Conservation (phyloP, 2,329 filamentous ascomycete species). For the Tolypocladium album region DNA sequence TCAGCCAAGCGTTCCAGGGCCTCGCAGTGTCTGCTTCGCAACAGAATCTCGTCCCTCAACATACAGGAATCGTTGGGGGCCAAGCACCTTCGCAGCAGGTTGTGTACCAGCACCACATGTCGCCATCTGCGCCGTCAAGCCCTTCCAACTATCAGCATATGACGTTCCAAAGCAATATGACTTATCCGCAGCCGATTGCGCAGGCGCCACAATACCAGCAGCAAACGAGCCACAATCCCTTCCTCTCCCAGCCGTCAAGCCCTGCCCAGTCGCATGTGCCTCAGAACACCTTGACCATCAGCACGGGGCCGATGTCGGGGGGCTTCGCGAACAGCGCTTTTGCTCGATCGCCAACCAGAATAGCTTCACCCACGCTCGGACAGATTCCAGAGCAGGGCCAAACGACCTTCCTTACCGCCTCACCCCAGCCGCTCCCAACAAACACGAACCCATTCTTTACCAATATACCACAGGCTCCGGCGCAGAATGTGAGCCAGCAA, state of each 20-base stretch:
- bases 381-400: slow-evolving; percentile 44
- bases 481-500: slow-evolving; percentile 14
- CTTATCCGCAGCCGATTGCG: slow-evolving; percentile 26
- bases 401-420: slow-evolving; percentile 26
- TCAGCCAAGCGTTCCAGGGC: slow-evolving; percentile 64
- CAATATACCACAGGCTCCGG: slow-evolving; percentile 14
- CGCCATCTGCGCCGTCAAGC: slow-evolving; percentile 29
- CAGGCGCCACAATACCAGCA: slow-evolving; percentile 21
- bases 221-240: slow-evolving; percentile 40
- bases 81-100: slow-evolving; percentile 28
- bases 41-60: slow-evolving; percentile 58
- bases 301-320: slow-evolving; percentile 23
- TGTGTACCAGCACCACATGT: slow-evolving; percentile 32
- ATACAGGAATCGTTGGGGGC: slow-evolving; percentile 51
- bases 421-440: slow-evolving; percentile 17
- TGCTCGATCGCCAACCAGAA: slow-evolving; percentile 35
- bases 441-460: slow-evolving; percentile 27
- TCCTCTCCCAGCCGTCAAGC: slow-evolving; percentile 29
- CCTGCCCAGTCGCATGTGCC: slow-evolving; percentile 18
- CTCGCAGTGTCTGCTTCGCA: slow-evolving; percentile 55
- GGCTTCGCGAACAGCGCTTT: slow-evolving; percentile 35
- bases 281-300: slow-evolving; percentile 28
- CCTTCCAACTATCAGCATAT: slow-evolving; percentile 27
- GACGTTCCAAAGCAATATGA: slow-evolving; percentile 30
- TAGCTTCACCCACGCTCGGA: slow-evolving; percentile 37